A percentile compares a stretch with the other conserved stretches of the same genome.
Evolutionary conservation across 768 basidiomycete species (phyloP).

Genomic region (Scleroderma citrinum): DNA sequence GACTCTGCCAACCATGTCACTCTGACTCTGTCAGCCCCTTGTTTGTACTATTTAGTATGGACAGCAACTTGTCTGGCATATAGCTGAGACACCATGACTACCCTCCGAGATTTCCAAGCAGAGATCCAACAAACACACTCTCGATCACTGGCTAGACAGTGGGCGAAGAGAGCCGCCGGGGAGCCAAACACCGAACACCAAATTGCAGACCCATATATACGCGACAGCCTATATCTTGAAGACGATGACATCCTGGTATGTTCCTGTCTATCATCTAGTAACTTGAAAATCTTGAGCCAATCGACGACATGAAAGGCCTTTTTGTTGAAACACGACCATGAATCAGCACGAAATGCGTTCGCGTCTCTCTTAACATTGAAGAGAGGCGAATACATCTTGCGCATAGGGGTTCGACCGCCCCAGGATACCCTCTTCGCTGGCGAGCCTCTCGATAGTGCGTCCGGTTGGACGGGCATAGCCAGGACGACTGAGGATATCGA

Average conservation of each 20-base stretch:
- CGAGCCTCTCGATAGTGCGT: conserved; percentile 38
- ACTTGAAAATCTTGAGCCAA: conserved; percentile 9
- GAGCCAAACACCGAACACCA: conserved; percentile 24
- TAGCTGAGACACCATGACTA: too few species aligned
- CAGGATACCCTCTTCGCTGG: conserved; percentile 49
- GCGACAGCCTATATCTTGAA: too few species aligned
- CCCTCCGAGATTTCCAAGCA: conserved; percentile 42
- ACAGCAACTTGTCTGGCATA: too few species aligned
- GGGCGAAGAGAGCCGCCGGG: conserved; percentile 40
- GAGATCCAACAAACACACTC: conserved; percentile 75
- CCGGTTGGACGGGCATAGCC: conserved; percentile 49
- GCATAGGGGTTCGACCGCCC: conserved; percentile 65
- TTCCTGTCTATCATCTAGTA: not conserved
- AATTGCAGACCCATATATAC: too few species aligned
- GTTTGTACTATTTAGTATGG: too few species aligned
- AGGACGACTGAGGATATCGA: conserved; percentile 51
- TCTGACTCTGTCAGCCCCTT: too few species aligned
- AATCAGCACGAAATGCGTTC: conserved; percentile 56
- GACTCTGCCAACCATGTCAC: too few species aligned
- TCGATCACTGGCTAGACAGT: conserved; percentile 61
- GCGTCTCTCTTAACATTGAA: conserved; percentile 61
- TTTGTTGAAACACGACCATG: conserved; percentile 38
- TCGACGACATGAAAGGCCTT: conserved; percentile 31
- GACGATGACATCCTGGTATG: conserved; percentile 7
- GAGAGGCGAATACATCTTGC: conserved; percentile 70